A percentile compares a stretch with the other conserved stretches of the same genome.
Conservation (phyloP, 2,329 filamentous ascomycete genomes). For the Fonsecaea nubica region DNA sequence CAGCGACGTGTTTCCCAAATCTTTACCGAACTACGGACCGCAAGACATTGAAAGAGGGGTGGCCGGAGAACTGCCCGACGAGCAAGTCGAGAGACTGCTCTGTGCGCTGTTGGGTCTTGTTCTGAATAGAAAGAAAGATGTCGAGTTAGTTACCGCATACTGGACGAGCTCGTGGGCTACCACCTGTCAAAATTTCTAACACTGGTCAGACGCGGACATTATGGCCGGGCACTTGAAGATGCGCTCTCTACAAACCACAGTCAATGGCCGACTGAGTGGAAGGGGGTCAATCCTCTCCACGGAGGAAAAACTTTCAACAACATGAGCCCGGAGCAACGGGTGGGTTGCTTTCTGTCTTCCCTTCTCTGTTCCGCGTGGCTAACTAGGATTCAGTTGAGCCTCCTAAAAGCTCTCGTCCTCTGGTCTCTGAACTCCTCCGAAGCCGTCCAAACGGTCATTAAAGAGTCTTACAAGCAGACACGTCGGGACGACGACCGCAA, state of each 20-base stretch:
- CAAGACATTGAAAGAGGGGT: conserved; percentile 93
- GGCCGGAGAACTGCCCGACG: conserved; percentile 76
- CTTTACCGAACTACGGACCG: conserved; percentile 85
- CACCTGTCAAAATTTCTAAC: conserved; percentile 17
- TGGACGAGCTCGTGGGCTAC: background rate
- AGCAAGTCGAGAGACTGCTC: conserved; percentile 84
- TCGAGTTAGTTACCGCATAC: conserved; percentile 73
- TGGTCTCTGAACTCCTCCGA: conserved; percentile 94
- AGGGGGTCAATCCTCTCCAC: conserved; percentile 79
- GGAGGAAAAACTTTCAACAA: conserved; percentile 80
- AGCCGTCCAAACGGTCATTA: conserved; percentile 77
- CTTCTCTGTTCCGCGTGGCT: conserved; percentile 10
- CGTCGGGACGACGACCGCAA: conserved; percentile 80
- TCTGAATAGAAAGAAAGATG: conserved; percentile 96
- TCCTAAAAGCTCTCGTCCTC: conserved; percentile 81
- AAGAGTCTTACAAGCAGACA: conserved; percentile 84
- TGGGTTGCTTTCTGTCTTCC: conserved; percentile 53
- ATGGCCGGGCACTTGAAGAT: conserved; percentile 91
- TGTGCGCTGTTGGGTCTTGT: conserved; percentile 88
- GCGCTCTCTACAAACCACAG: conserved; percentile 81
- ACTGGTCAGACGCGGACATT: conserved; percentile 78
- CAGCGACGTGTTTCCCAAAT: conserved; percentile 84
- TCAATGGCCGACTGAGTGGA: conserved; percentile 89
- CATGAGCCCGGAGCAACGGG: conserved; percentile 81
- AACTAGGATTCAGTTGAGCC: conserved; percentile 67